Conservation (phyloP, 2,329 filamentous ascomycete species). For the Apiospora phragmitis region DNA sequence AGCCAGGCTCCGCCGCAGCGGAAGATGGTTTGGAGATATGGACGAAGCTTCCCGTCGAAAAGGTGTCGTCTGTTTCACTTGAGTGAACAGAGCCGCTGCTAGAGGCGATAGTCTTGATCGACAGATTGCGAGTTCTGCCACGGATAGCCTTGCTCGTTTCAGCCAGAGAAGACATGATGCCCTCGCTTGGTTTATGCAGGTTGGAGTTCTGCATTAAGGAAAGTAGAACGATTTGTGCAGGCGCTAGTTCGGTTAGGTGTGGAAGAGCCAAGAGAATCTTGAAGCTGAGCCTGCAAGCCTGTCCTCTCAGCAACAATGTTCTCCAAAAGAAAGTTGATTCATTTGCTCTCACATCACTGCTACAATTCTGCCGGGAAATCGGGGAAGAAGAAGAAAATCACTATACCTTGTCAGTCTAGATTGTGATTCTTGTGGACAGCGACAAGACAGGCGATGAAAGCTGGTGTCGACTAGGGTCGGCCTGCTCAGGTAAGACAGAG, state of each 20-base stretch:
- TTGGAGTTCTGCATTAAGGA: not conserved
- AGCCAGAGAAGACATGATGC: not conserved
- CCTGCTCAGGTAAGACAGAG: not conserved
- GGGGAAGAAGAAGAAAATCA: not conserved
- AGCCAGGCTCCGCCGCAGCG: not conserved
- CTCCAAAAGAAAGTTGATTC: not conserved
- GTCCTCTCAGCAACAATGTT: not conserved
- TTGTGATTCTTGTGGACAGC: not conserved
- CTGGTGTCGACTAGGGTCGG: not conserved
- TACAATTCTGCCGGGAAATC: not conserved
- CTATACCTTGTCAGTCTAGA: not conserved
- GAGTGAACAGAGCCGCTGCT: not conserved
- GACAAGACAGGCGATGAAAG: not conserved
- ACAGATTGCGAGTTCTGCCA: not conserved
- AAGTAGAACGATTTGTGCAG: not conserved
- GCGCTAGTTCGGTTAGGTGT: not conserved
- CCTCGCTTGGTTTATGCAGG: not conserved
- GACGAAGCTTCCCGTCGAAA: not conserved
- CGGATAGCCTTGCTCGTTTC: not conserved
- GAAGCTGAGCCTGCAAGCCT: not conserved
- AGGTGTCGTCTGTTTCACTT: not conserved
- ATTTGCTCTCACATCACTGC: too few relatives aligned
- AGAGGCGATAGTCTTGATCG: not conserved
- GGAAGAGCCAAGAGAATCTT: not conserved
- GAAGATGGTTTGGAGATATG: not conserved